Conservation (phyloP, 2,329 filamentous ascomycete genomes). For the Aspergillus eucalypticola region DNA sequence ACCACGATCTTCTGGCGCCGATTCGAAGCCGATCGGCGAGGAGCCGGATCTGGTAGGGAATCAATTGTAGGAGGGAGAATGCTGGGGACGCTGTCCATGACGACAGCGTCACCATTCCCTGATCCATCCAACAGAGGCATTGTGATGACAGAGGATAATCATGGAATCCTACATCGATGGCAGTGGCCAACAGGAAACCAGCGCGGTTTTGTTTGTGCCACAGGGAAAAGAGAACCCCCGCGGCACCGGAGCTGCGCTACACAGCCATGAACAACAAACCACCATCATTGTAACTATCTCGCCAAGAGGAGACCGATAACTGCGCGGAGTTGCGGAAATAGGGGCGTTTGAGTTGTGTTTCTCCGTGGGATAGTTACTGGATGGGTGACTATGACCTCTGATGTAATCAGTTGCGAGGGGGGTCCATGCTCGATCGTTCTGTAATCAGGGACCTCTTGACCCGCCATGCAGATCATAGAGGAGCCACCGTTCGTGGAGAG, state of each 20-base stretch:
- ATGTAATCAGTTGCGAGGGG: conserved; percentile 16
- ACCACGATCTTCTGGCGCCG: conserved; percentile 69
- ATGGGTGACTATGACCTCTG: conserved; percentile 2
- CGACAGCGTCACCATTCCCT: conserved; percentile 25
- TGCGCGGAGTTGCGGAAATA: not conserved
- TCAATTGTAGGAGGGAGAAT: conserved; percentile 11
- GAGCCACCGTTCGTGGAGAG: conserved; percentile 1
- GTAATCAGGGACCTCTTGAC: conserved; percentile 19
- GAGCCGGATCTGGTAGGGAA: conserved; percentile 3
- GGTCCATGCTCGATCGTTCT: conserved; percentile 7
- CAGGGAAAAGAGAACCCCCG: not conserved
- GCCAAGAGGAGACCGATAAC: conserved; percentile 7
- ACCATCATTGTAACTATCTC: not conserved
- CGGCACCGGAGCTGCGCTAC: not conserved
- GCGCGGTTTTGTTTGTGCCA: conserved; percentile 1
- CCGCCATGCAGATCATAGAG: conserved; percentile 1
- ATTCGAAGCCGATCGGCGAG: conserved; percentile 11
- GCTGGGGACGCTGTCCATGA: conserved; percentile 23
- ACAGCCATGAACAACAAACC: not conserved
- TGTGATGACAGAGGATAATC: not conserved
- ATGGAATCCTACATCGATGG: not conserved
- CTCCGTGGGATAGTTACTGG: conserved; percentile 15
- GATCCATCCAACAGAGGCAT: conserved; percentile 36
- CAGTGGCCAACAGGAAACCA: not conserved
- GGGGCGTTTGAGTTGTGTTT: not conserved